Evolutionary conservation across 2,329 filamentous ascomycete species (phyloP), one percentile per base, ranked within the genome.

Genomic region (Didymella arachidicola): DNA sequence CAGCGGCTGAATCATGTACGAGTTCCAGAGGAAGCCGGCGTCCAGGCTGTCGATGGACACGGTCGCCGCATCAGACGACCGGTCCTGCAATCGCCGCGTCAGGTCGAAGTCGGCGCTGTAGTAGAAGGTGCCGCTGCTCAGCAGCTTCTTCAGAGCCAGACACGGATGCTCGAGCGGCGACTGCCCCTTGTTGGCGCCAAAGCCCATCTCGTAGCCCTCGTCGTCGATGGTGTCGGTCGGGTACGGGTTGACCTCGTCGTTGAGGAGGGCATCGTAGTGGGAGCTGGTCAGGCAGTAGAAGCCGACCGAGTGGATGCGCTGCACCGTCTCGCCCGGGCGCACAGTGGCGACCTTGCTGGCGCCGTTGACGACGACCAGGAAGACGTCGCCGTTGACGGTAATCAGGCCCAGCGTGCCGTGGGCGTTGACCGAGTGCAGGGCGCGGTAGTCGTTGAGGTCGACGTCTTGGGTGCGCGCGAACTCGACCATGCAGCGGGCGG

Each of bases 91-190:
- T 66, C 95, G 86, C 77, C 96, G 93, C 3, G 95, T 99, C 47
- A 99, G 82, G 74, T 99, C 94, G 76, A 99, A 99, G 77, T 98
- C 93, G n/a, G 92, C 92, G 74, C 93, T 97, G 80, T 97, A 99
- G 77, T 98, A 99, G 75, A 99, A 99, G 29, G 90, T 96, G 26
- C 94, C 93, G 75, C 96, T 93, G 72, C 92, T 90, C 55, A 99
- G 82, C 36, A 99, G 85, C 82, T 97, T 98, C 77, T 94, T 93
- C 59, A 99, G 78, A 44, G 95, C 91, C 69, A 92, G 82, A 77
- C 94, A 98, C 7, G 95, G 95, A 77, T 97, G 93, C 71, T 97
- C 93, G 29, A 91, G 77, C 26, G 88, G 79, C 41, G 86, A 81
- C 42, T 97, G 92, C 68, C 86, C 85, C 57, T 88, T 84, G 57